Conservation (phyloP, 495 filamentous ascomycete species). For the Aspergillus nanangensis region DNA sequence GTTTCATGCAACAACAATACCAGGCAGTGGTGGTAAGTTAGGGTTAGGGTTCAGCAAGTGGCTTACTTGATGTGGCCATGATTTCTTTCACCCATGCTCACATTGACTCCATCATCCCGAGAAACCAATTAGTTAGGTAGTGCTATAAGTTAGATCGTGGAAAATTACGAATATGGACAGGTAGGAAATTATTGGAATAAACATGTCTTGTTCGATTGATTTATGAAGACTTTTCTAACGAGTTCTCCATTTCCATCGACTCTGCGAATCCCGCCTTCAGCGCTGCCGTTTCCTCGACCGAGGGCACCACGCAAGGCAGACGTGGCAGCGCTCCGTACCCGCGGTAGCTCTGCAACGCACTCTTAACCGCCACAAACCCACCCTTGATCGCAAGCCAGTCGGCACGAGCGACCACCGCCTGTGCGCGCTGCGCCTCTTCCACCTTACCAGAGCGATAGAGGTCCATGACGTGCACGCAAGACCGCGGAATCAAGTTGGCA, state of each 20-base stretch:
- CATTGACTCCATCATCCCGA: too few relatives aligned
- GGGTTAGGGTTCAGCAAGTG: too few relatives aligned
- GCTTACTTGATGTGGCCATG: too few relatives aligned
- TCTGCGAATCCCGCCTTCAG: constrained; percentile 73
- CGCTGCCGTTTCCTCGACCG: constrained; percentile 50
- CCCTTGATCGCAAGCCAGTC: constrained; percentile 88
- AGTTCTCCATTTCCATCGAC: constrained; percentile 64
- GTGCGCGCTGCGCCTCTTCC: constrained; percentile 68
- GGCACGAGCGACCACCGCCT: constrained; percentile 73
- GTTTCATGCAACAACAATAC: too few relatives aligned
- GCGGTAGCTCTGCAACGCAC: constrained; percentile 63
- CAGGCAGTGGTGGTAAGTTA: too few relatives aligned
- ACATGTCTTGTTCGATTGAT: too few relatives aligned
- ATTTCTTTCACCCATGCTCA: too few relatives aligned
- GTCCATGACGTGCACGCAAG: constrained; percentile 67
- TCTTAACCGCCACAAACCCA: constrained; percentile 84
- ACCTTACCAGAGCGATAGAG: constrained; percentile 68
- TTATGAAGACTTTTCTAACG: constrained; percentile 29
- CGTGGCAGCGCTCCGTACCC: constrained; percentile 78
- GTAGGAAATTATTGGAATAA: too few relatives aligned
- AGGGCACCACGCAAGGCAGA: constrained; percentile 71
- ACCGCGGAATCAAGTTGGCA: constrained; percentile 77
- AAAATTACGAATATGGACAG: too few relatives aligned
- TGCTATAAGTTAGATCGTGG: too few relatives aligned
- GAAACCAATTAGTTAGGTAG: too few relatives aligned